Evolutionary conservation across 139 green algal species (phyloP), one percentile per base, ranked within the genome.

Genomic region (Chlamydomonas incerta): DNA sequence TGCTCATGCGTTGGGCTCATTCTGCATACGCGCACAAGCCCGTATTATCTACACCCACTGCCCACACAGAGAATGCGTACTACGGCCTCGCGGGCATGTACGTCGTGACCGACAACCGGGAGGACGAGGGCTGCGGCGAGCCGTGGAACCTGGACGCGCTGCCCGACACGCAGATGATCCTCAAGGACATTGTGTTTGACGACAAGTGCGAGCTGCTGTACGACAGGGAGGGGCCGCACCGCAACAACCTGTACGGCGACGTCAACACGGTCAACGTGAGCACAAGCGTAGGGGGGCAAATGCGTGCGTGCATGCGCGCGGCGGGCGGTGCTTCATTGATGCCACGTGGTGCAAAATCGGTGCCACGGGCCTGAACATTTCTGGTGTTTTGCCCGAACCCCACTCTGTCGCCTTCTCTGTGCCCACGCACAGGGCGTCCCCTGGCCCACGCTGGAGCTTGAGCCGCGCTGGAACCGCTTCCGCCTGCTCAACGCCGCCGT

Each of bases 101-200:
- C 62, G 31, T 83, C 17, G 29, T 66, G 3, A 28, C 10, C 13
- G 60, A 83, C 60, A 63, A 18, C 24, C 3, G 0, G 6, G 5
- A 9, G 5, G 62, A 73, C 60, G 75, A 62, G 4, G 75, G 75
- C 60, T 83, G 75, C 60, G 75, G 75, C 17, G 60, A 62, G 37
- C 75, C 75, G 11, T 83, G 58, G 60, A 83, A 83, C 60, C 75
- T 83, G 58, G 75, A 83, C 29, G 35, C 1, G 17, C 28, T 83
- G 58, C 58, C 57, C 4, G 34, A 82, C 15, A 72, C 35, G 3
- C 33, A 72, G 34, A 70, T 82, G 74, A 23, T 46, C 11, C 41
- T 82, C 57, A 63, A 62, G 34, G 55, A 62, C 21, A 23, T 62
- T 6, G 55, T 62, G 18, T 62, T 82, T 10, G 74, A 82, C 58